Conservation (phyloP, 768 basidiomycete species). For the Suillus plorans region DNA sequence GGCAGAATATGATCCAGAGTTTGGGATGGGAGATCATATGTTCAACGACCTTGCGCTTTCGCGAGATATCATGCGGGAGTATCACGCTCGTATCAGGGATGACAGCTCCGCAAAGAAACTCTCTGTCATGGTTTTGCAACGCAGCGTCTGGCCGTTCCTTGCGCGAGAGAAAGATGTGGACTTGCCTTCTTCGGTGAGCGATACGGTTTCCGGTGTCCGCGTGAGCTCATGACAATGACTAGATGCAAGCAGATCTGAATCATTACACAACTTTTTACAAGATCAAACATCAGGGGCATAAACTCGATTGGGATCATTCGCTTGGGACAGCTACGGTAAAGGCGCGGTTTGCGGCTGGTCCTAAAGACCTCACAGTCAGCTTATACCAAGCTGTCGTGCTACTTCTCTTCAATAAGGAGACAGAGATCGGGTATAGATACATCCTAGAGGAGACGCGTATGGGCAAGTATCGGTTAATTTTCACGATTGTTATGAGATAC, state of each 20-base stretch:
- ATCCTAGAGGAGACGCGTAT: conserved; percentile 69
- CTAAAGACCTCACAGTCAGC: conserved; percentile 88
- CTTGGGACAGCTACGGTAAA: conserved; percentile 80
- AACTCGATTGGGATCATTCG: conserved; percentile 83
- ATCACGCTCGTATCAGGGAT: conserved; percentile 45
- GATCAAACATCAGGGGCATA: conserved; percentile 69
- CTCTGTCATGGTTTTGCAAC: conserved; percentile 80
- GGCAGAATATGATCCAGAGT: conserved; percentile 92
- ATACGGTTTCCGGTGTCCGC: background rate
- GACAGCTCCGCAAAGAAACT: conserved; percentile 48
- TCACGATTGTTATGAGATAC: conserved; percentile 1
- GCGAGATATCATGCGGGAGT: conserved; percentile 68
- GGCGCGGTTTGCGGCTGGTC: conserved; percentile 62
- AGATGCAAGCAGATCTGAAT: conserved; percentile 76
- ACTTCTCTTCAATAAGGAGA: conserved; percentile 77
- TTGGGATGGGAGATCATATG: conserved; percentile 93
- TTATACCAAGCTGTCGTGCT: conserved; percentile 89
- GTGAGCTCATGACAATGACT: conserved; percentile 12
- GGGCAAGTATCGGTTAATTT: conserved; percentile 46
- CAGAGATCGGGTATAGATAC: conserved; percentile 60
- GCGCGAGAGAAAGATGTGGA: conserved; percentile 48
- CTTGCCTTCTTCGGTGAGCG: conserved; percentile 52
- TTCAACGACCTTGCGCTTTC: conserved; percentile 87
- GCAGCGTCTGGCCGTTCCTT: conserved; percentile 85
- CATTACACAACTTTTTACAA: conserved; percentile 74